Conservation (phyloP, 208 protist genomes). For the Leishmania lainsoni region DNA sequence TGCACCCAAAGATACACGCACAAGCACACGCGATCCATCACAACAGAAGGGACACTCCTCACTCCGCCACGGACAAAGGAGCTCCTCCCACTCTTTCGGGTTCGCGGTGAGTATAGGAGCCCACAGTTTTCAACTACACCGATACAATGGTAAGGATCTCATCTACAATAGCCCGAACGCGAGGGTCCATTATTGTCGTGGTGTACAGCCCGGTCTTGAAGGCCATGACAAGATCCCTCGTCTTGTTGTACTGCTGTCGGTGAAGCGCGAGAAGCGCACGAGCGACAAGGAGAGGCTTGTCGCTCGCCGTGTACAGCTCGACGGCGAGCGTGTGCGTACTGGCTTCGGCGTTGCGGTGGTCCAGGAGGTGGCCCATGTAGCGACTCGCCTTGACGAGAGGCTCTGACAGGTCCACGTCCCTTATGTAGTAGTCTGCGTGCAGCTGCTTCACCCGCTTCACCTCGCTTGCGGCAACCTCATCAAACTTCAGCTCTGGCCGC, state of each 20-base stretch:
- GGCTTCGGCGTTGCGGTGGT: constrained; percentile 38
- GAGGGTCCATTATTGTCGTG: constrained; percentile 35
- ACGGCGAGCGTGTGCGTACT: constrained; percentile 70
- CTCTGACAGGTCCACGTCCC: constrained; percentile 63
- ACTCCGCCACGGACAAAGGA: not conserved
- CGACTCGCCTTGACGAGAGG: constrained; percentile 77
- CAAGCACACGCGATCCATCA: not conserved
- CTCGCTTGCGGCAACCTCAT: constrained; percentile 49
- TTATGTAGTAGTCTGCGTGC: constrained; percentile 61
- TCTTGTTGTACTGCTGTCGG: constrained; percentile 37
- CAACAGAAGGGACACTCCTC: not conserved
- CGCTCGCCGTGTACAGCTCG: constrained; percentile 63
- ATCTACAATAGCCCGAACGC: constrained; percentile 62
- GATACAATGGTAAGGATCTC: constrained; percentile 34
- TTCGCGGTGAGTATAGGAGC: not conserved
- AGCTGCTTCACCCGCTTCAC: constrained; percentile 66
- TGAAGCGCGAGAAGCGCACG: constrained; percentile 52
- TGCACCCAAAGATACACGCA: constrained; percentile 1
- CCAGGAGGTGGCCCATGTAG: constrained; percentile 69
- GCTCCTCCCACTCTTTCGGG: not conserved
- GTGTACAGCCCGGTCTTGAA: constrained; percentile 53
- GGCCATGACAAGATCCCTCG: constrained; percentile 31
- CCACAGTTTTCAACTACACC: not conserved
- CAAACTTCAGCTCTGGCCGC: constrained; percentile 51
- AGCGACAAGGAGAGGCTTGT: constrained; percentile 72